Base-by-base conservation (phyloP, 306 rosid species). In the Cajanus cajan region DNA sequence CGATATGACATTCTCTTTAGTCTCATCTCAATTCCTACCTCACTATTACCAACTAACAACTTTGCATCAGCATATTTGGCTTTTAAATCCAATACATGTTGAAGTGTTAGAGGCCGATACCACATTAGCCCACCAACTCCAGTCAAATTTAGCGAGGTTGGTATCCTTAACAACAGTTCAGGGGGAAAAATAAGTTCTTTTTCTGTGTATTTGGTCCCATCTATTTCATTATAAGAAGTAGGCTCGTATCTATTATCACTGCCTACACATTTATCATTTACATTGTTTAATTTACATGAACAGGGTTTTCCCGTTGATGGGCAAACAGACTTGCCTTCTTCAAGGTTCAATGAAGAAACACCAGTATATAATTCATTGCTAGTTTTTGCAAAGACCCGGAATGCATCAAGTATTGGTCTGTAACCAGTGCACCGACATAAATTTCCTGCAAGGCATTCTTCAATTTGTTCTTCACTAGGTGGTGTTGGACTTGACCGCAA, bases 21-120 rank as follows among this genome's bases (percentile, higher is more conserved):
- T 79, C 98, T 91, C 91, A 80, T 92, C 88, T 95, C 98, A 73
- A 95, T 95, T 83, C 98, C 98, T 54, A 95, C 98, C 90, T 95
- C 98, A 2, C 92, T 82, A 83, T 95, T 95, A 33, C 98, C 98
- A 36, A 92, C 96, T 79, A 95, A 10, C 67, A 95, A 82, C 87
- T 95, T 95, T 33, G 96, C 97, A 82, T 86, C 90, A 16, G 94
- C 88, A 71, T 86, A 87, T 83, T 85, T 87, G 66, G 83, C 89
- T 87, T 91, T 95, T 44, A 95, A 87, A 40, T 90, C 96, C 65
- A 92, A 85, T 51, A 90, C 78, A 52, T 90, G 86, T 61, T 85
- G 84, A 81, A 95, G 97, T 45, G 83, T 87, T 73, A 91, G 76
- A 44, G 98, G 98, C 61, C 94, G 87, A 79, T 82, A 87, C 98